phyloP scores from a whole-genome alignment of 306 rosid genomes.

The Cucurbita ficifolia region DNA sequence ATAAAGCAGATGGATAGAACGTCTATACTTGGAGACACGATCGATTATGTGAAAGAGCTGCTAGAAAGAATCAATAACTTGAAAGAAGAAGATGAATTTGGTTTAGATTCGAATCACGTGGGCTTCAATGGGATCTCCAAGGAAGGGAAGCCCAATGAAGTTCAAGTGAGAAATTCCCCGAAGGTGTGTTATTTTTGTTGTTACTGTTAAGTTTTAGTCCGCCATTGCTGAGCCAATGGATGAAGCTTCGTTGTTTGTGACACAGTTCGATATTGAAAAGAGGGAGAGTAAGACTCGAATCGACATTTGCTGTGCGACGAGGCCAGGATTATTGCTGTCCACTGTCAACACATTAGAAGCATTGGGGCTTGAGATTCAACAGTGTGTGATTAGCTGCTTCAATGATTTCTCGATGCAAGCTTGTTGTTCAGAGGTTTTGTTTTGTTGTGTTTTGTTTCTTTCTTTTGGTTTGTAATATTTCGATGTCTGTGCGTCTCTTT shows the following conservation, averaged over 20 bases:
- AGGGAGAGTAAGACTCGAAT: constrained; percentile 55
- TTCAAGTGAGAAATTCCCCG: constrained; percentile 64
- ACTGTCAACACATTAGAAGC: constrained; percentile 79
- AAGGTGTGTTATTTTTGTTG: constrained; percentile 25
- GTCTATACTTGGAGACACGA: constrained; percentile 92
- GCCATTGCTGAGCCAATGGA: neutral
- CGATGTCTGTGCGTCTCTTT: neutral
- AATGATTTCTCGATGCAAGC: constrained; percentile 89
- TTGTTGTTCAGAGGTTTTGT: constrained; percentile 77
- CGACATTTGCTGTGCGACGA: constrained; percentile 72
- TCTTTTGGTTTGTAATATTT: neutral
- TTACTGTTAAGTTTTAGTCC: neutral
- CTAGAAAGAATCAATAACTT: constrained; percentile 63
- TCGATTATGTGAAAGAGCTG: constrained; percentile 96
- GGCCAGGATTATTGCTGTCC: constrained; percentile 67
- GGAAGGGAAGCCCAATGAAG: constrained; percentile 60
- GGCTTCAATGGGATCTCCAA: constrained; percentile 37
- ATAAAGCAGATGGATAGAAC: constrained; percentile 83
- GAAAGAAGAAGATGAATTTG: constrained; percentile 61
- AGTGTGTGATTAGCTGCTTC: constrained; percentile 90
- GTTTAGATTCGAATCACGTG: constrained; percentile 20
- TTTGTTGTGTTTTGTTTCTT: neutral
- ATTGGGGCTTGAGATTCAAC: constrained; percentile 90
- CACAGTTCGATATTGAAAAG: constrained; percentile 81
- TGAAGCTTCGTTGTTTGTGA: neutral